These are phyloP conservation scores for Meyerozyma athensensis DNA, from an alignment of 1,139 yeast genomes.

Conservation along the genomic window DNA sequence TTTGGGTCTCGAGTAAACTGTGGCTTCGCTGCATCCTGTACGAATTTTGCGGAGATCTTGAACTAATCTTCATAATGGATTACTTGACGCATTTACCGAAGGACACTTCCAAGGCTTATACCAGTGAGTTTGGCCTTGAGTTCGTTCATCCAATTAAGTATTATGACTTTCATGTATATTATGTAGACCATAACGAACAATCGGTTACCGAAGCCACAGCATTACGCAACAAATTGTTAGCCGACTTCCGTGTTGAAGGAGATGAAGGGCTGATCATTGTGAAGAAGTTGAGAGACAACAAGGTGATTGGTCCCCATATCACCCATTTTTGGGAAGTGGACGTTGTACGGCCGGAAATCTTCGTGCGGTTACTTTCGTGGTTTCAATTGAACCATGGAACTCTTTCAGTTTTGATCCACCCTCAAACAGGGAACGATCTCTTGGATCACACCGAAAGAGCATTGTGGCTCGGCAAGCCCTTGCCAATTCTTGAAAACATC, in stretches of 20 bases:
- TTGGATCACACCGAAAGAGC: constrained; percentile 26
- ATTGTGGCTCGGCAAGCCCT: constrained; percentile 26
- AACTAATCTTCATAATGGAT: constrained; percentile 18
- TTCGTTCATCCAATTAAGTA: constrained; percentile 26
- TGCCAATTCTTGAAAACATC: constrained; percentile 19
- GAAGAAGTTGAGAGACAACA: constrained; percentile 23
- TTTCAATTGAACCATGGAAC: constrained; percentile 28
- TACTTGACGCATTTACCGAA: constrained; percentile 22
- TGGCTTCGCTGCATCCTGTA: constrained; percentile 1
- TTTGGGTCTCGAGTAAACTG: constrained; percentile 13
- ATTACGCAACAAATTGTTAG: constrained; percentile 19
- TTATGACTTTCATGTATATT: constrained; percentile 34
- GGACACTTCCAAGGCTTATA: constrained; percentile 19
- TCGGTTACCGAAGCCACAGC: constrained; percentile 20
- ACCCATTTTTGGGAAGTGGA: constrained; percentile 34
- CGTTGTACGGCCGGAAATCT: constrained; percentile 27
- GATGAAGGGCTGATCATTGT: constrained; percentile 27
- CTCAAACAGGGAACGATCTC: constrained; percentile 28
- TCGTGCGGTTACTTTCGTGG: constrained; percentile 26
- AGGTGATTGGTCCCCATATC: constrained; percentile 28
- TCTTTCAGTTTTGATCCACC: constrained; percentile 28
- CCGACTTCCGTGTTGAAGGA: constrained; percentile 22
- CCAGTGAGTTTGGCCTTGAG: constrained; percentile 18
- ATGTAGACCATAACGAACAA: constrained; percentile 18
- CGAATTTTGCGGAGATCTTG: neutral